Base-by-base conservation (phyloP, 1,139 yeast genomes). In the Geotrichum bryndzae region DNA sequence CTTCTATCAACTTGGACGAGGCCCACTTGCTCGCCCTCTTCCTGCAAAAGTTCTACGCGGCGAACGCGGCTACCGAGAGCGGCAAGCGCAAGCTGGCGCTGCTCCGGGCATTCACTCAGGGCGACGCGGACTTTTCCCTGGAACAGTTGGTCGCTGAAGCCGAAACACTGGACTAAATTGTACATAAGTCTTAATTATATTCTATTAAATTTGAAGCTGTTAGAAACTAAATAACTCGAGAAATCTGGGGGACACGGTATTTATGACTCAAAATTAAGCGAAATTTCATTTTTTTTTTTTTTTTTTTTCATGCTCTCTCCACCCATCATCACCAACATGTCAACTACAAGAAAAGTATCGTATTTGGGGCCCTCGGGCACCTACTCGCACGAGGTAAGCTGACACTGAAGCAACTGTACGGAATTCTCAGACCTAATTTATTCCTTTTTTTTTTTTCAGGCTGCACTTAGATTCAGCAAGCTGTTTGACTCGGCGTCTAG, bases 301-400 rank as follows among this genome's bases (percentile, higher is more conserved):
- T 41, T 41, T 4, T 15, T 41, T n/a, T 7, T n/a, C 23, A n/a
- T 41, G 48, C 48, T 41, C 15, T n/a, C 46, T n/a, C 22, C 48
- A 13, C 48, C 22, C 18, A 8, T 8, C 22, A 41, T 41, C 48
- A 41, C 7, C 48, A 41, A 41, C 48, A 41, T 41, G 48, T 41
- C 48, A 18, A 41, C n/a, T 41, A 41, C 48, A n/a, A 41, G 48
- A 41, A 41, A 41, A 63, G 87, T 89, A 8, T 90, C 90, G 5
- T 92, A 83, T 70, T 74, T 92, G 58, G 98, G 98, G 0, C 98
- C 98, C 0, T 79, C 79, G 59, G 97, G 97, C 1, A 91, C 97
- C 0, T 92, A 90, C 73, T 88, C 97, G 1, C 96, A 91, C 68
- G 95, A 90, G 74, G 92, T 85, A 77, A 54, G 87, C 77, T 55